A percentile compares a stretch with the other conserved stretches of the same genome.
phyloP scores from a whole-genome alignment of 768 basidiomycete genomes.

The Tylopilus felleus region DNA sequence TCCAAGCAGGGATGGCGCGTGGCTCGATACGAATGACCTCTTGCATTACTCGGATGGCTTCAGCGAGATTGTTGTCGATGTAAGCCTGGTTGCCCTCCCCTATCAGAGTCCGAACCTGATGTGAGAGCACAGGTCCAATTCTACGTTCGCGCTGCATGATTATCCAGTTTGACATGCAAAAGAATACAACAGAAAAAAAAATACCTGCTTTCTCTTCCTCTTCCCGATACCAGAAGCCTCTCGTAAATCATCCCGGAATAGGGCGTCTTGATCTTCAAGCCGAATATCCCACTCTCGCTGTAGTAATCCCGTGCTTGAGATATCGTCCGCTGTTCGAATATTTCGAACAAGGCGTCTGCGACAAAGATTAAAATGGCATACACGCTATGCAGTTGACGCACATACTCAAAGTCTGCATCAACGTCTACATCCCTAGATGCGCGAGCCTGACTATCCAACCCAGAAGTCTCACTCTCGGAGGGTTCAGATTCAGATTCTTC shows the following conservation, averaged over 20 bases:
- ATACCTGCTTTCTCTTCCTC: conserved; percentile 45
- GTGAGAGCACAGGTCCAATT: conserved; percentile 14
- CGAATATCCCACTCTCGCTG: conserved; percentile 9
- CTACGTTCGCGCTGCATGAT: conserved; percentile 11
- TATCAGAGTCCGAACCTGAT: conserved; percentile 37
- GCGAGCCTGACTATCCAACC: neutral
- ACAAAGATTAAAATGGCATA: neutral
- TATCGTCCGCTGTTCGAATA: conserved; percentile 5
- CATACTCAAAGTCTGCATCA: conserved; percentile 24
- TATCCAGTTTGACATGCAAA: too few species aligned
- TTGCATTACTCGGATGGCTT: conserved; percentile 77
- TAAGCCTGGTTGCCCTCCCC: conserved; percentile 88
- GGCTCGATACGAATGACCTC: conserved; percentile 95
- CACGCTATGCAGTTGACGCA: neutral
- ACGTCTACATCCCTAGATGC: conserved; percentile 9
- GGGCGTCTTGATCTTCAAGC: conserved; percentile 56
- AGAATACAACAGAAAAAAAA: neutral
- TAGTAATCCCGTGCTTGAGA: conserved; percentile 13
- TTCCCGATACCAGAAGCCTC: conserved; percentile 67
- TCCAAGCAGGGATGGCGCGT: conserved; percentile 79
- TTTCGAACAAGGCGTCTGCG: conserved; percentile 3
- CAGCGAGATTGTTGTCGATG: conserved; percentile 60
- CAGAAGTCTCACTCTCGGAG: conserved; percentile 9
- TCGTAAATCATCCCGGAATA: conserved; percentile 66
- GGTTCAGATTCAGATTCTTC: conserved; percentile 9